Percentiles rank a stretch among this genome's conserved stretches.
Conservation (phyloP, 1,284 basidiomycete genomes). For the Bjerkandera adusta region DNA sequence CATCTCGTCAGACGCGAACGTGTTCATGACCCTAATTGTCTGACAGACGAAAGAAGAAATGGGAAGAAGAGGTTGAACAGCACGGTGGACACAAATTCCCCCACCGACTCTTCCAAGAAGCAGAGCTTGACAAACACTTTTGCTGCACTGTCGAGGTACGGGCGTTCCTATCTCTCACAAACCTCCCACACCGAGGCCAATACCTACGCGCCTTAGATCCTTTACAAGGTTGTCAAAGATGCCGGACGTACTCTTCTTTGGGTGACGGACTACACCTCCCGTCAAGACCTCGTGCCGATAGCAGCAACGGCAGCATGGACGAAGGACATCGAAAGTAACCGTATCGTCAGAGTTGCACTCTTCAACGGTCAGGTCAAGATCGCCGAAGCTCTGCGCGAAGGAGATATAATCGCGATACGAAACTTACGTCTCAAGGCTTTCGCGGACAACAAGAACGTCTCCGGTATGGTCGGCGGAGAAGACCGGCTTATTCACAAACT, state of each 20-base stretch:
- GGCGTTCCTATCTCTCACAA: slow-evolving; percentile 7
- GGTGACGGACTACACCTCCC: slow-evolving; percentile 66
- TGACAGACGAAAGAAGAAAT: slow-evolving; percentile 53
- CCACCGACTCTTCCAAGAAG: slow-evolving; percentile 46
- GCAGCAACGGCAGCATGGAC: slow-evolving; percentile 34
- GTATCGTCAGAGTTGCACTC: slow-evolving; percentile 53
- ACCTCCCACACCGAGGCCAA: slow-evolving; percentile 18
- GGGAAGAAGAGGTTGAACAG: slow-evolving; percentile 33
- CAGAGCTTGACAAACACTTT: slow-evolving; percentile 41
- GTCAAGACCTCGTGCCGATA: slow-evolving; percentile 39
- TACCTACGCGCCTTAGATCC: slow-evolving; percentile 38
- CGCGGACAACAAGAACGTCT: slow-evolving; percentile 25
- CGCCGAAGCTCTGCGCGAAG: slow-evolving; percentile 38
- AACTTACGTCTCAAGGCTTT: slow-evolving; percentile 48
- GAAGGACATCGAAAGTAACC: slow-evolving; percentile 37
- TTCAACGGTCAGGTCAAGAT: slow-evolving; percentile 45
- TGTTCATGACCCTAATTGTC: slow-evolving; percentile 8
- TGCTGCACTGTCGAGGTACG: slow-evolving; percentile 60
- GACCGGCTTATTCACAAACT: slow-evolving; percentile 49
- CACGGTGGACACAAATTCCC: slow-evolving; percentile 35
- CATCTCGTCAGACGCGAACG: not conserved
- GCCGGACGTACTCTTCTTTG: slow-evolving; percentile 41
- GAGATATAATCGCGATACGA: slow-evolving; percentile 45
- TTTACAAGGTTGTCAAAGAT: slow-evolving; percentile 37
- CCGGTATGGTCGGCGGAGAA: slow-evolving; percentile 55